Conservation (phyloP, 73 alveolate species). For the Paramecium sexaurelia region DNA sequence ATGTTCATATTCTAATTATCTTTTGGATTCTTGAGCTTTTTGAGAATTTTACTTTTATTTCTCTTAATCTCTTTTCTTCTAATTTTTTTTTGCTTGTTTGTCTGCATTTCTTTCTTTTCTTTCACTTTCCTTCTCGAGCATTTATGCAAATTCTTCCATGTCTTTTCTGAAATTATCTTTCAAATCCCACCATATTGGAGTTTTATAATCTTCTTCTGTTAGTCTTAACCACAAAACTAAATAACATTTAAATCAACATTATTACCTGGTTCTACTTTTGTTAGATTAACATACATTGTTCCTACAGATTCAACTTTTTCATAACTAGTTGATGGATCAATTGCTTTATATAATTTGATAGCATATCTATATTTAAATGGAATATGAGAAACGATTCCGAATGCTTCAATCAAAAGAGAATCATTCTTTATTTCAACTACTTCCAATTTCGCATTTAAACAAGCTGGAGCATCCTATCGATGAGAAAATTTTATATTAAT, state of each 20-base stretch:
- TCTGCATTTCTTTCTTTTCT: constrained; percentile 25
- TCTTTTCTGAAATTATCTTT: constrained; percentile 52
- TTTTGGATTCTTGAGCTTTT: not conserved
- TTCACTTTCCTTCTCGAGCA: constrained; percentile 46
- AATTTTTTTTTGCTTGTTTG: not conserved
- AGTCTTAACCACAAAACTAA: constrained; percentile 29
- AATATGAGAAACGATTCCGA: constrained; percentile 42
- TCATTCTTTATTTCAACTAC: constrained; percentile 17
- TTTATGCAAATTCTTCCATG: constrained; percentile 46
- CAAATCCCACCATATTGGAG: constrained; percentile 57
- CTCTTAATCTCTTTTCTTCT: constrained; percentile 39
- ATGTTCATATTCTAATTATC: constrained; percentile 47
- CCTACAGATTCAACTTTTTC: constrained; percentile 36
- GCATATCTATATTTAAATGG: constrained; percentile 52
- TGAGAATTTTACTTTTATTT: not conserved
- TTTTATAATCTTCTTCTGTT: constrained; percentile 47
- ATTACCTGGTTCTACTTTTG: constrained; percentile 28
- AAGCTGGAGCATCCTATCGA: constrained; percentile 56
- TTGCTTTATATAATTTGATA: not conserved
- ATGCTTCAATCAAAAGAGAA: constrained; percentile 37
- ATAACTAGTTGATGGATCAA: constrained; percentile 28
- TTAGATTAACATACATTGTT: constrained; percentile 38
- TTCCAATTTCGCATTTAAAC: constrained; percentile 39
- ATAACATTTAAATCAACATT: not conserved
- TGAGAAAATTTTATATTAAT: constrained; percentile 39